Base-by-base conservation (phyloP, 2,329 filamentous ascomycete species). In the Gnomoniopsis sp. region DNA sequence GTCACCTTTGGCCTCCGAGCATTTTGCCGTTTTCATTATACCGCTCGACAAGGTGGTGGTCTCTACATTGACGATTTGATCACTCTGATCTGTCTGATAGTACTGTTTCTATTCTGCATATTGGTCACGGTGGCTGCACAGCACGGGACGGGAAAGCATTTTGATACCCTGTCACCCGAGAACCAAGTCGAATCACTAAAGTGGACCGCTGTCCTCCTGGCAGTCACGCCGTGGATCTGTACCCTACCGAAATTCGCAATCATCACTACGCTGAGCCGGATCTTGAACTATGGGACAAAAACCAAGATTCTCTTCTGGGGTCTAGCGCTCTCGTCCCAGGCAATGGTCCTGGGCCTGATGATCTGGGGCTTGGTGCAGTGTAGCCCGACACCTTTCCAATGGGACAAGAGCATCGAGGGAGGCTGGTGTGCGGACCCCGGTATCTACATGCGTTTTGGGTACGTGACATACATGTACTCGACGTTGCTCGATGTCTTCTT, bases 201-300 rank as follows among this genome's bases (percentile, higher is more conserved):
- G 53, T 72, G 66, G 61, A 71, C 71, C 53, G 66, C 64, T 34
- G 67, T 72, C 43, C 69, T 69, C 55, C 69, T 65, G 38, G 60
- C 67, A 2, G 59, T 71, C 19, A 58, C 70, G 15, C 67, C 72
- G 55, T 72, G 70, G 70, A 65, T 66, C 51, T 72, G 72, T 57
- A 71, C 70, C 12, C 57, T 72, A 38, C 70, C 70, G 2, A 72
- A 72, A 43, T 72, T 71, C 46, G 69, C 70, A 53, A 65, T 72
- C 53, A 66, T 72, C 57, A 67, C 68, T 26, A 69, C 65, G 8
- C 62, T 72, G 6, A 65, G 71, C 44, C 67, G 69, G 46, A 72
- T 72, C 34, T 62, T 72, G 14, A 60, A 67, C 33, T 72, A 68
- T 52, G 68, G 69, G 11, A 63, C 41, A 26, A 67, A 65, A 53